phyloP scores from a whole-genome alignment of 345 rosid species.

The Citrus reticulata region DNA sequence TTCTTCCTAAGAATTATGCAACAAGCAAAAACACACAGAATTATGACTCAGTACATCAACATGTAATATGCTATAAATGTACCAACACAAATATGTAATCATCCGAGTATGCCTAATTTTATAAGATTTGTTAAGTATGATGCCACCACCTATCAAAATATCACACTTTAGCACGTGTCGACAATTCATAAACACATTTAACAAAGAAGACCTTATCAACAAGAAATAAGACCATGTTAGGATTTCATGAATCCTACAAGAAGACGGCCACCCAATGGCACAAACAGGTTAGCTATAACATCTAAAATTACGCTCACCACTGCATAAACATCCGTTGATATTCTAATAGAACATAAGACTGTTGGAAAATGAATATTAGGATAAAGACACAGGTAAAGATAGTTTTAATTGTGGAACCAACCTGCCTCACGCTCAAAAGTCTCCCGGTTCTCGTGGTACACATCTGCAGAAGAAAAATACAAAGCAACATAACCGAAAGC shows the following conservation, averaged over 20 bases:
- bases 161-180: background rate
- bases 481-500: constrained; percentile 8
- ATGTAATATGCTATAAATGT: background rate
- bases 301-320: background rate
- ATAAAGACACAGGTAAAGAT: background rate
- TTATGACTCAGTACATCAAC: background rate
- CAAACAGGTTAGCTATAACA: background rate
- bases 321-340: background rate
- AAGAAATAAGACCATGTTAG: background rate
- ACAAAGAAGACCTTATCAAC: background rate
- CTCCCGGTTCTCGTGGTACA: constrained; percentile 76
- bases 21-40: background rate
- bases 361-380: background rate
- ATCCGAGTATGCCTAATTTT: background rate
- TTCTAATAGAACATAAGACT: background rate
- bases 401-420: constrained; percentile 24
- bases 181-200: background rate
- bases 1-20: background rate
- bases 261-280: background rate
- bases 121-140: background rate
- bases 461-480: constrained; percentile 49
- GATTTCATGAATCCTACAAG: background rate
- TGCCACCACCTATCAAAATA: background rate
- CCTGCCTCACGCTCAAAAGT: constrained; percentile 91
- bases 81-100: background rate